Conservation (phyloP, 176 grass and related monocot species). For the Carex littledalei region DNA sequence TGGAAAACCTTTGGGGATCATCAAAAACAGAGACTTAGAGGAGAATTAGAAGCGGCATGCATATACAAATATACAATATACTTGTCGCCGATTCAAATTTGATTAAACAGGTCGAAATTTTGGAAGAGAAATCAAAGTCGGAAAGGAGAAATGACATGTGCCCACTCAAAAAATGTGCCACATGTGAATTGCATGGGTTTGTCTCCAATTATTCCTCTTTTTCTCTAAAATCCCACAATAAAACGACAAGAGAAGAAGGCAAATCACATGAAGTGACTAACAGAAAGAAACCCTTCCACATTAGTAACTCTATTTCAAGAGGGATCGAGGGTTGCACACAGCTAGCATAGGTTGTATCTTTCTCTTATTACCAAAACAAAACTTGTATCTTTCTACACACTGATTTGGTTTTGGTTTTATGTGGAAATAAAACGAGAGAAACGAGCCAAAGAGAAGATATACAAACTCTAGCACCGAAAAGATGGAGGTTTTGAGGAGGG, state of each 20-base stretch:
- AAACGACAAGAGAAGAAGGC: conserved; percentile 16
- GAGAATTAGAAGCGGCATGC: neutral
- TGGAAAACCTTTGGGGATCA: conserved; percentile 6
- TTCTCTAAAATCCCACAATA: conserved; percentile 4
- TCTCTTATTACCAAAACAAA: neutral
- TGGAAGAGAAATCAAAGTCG: conserved; percentile 7
- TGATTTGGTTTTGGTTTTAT: neutral
- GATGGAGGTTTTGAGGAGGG: neutral
- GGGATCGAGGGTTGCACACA: neutral
- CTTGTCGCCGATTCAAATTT: conserved; percentile 11
- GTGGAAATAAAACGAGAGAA: neutral
- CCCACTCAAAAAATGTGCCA: conserved; percentile 11
- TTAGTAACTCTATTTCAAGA: neutral
- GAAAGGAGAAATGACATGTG: conserved; percentile 23
- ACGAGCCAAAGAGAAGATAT: neutral
- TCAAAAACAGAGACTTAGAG: conserved; percentile 13
- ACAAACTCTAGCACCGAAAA: neutral
- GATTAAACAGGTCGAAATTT: neutral
- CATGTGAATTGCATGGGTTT: conserved; percentile 23
- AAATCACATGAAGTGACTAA: neutral
- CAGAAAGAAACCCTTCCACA: neutral
- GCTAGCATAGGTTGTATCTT: neutral
- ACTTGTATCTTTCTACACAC: neutral
- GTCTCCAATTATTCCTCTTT: conserved; percentile 26
- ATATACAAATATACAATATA: neutral